Conservation (phyloP, 148 eudicot species). For the Silene latifolia region DNA sequence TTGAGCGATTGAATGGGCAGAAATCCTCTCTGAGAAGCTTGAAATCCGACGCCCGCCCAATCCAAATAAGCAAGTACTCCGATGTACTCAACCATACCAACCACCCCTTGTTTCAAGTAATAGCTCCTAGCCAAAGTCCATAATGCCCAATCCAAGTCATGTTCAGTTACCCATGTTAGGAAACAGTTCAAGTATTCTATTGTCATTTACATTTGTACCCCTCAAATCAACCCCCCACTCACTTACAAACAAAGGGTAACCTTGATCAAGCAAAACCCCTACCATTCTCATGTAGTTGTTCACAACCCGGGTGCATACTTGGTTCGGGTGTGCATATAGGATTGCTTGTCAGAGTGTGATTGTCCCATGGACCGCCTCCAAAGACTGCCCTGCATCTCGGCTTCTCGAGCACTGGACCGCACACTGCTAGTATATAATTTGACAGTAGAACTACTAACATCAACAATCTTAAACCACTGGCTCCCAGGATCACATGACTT, state of each 20-base stretch:
- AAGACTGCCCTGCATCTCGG: neutral
- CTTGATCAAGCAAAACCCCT: slow-evolving; percentile 50
- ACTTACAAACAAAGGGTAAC: slow-evolving; percentile 78
- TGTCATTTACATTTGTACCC: slow-evolving; percentile 63
- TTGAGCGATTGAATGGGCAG: slow-evolving; percentile 58
- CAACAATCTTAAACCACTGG: slow-evolving; percentile 85
- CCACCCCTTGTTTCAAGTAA: slow-evolving; percentile 54
- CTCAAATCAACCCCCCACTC: slow-evolving; percentile 80
- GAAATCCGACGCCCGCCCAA: slow-evolving; percentile 57
- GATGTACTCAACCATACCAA: slow-evolving; percentile 59
- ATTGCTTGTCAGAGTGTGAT: no score
- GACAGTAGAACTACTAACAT: slow-evolving; percentile 17
- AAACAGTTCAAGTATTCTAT: slow-evolving; percentile 75
- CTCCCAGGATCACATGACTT: slow-evolving; percentile 62
- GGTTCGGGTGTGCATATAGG: no score
- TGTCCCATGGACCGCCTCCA: no score
- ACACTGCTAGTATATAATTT: neutral
- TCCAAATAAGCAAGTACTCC: slow-evolving; percentile 47
- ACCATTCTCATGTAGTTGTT: slow-evolving; percentile 33
- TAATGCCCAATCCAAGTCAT: slow-evolving; percentile 79
- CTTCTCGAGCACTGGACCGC: neutral
- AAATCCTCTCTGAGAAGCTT: slow-evolving; percentile 52
- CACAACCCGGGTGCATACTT: no score
- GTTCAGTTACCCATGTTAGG: slow-evolving; percentile 60
- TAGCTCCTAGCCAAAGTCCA: slow-evolving; percentile 87